Conservation (phyloP, 306 rosid genomes). For the Carpinus fangiana region DNA sequence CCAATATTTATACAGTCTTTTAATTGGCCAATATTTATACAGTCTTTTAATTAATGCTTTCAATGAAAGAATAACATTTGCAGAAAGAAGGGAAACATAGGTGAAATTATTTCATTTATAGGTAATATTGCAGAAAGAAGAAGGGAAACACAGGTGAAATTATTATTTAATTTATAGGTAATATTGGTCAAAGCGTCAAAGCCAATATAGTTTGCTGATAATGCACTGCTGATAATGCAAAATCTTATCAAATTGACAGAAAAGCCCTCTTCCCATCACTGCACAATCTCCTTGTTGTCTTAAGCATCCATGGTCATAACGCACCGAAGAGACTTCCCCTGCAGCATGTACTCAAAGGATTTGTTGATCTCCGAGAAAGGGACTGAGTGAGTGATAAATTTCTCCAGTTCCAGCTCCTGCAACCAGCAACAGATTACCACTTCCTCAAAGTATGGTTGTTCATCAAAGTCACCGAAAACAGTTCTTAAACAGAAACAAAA, state of each 20-base stretch:
- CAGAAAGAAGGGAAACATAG: too few species aligned
- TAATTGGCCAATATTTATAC: too few species aligned
- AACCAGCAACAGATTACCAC: background rate
- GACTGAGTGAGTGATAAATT: slow-evolving; percentile 70
- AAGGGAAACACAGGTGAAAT: too few species aligned
- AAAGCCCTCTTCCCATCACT: background rate
- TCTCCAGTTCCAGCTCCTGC: slow-evolving; percentile 77
- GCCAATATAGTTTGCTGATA: too few species aligned
- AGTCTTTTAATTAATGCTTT: too few species aligned
- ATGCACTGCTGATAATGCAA: background rate
- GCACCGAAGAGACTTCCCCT: slow-evolving; percentile 69
- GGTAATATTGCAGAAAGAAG: too few species aligned
- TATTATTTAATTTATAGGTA: too few species aligned
- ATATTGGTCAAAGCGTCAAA: too few species aligned
- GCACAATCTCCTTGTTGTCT: background rate
- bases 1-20: too few species aligned
- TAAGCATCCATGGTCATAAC: slow-evolving; percentile 14
- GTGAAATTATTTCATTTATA: background rate
- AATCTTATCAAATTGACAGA: too few species aligned
- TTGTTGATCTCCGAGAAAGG: slow-evolving; percentile 73
- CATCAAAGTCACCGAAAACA: too few species aligned
- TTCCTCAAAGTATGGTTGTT: background rate
- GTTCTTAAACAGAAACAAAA: background rate
- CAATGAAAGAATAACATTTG: too few species aligned
- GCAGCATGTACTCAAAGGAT: slow-evolving; percentile 69